Conservation (phyloP, 768 basidiomycete genomes). For the Collybiopsis luxurians region DNA sequence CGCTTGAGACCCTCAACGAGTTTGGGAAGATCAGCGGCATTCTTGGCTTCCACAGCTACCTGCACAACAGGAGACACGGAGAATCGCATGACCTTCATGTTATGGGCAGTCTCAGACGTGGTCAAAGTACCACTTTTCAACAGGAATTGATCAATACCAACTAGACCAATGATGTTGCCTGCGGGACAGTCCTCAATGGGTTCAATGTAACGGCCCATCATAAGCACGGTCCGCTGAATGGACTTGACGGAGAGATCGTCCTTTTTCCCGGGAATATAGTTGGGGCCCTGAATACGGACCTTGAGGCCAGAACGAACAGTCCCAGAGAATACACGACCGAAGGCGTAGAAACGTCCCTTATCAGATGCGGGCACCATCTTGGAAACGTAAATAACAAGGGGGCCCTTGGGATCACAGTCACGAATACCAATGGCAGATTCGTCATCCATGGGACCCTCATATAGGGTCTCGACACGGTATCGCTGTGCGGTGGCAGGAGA, state of each 20-base stretch:
- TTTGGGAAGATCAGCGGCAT: constrained; percentile 97
- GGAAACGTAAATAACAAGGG: constrained; percentile 96
- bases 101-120: constrained; percentile 97
- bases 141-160: constrained; percentile 99
- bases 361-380: constrained; percentile 99
- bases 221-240: constrained; percentile 97
- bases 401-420: constrained; percentile 95
- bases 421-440: constrained; percentile 98
- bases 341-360: constrained; percentile 99
- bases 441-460: constrained; percentile 99
- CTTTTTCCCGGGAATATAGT: constrained; percentile 98
- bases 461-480: constrained; percentile 99
- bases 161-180: constrained; percentile 98
- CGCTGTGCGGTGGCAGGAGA: constrained; percentile 96
- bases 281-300: constrained; percentile 98
- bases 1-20: constrained; percentile 99
- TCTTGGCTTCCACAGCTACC: constrained; percentile 99
- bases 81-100: constrained; percentile 99
- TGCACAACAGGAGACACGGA: constrained; percentile 99
- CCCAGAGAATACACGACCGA: constrained; percentile 99
- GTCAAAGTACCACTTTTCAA: constrained; percentile 99
- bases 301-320: constrained; percentile 97
- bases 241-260: constrained; percentile 98
- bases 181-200: constrained; percentile 99
- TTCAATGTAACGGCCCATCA: constrained; percentile 99